Base-by-base conservation (phyloP, 2,329 filamentous ascomycete species). In the Aspergillus sp. region DNA sequence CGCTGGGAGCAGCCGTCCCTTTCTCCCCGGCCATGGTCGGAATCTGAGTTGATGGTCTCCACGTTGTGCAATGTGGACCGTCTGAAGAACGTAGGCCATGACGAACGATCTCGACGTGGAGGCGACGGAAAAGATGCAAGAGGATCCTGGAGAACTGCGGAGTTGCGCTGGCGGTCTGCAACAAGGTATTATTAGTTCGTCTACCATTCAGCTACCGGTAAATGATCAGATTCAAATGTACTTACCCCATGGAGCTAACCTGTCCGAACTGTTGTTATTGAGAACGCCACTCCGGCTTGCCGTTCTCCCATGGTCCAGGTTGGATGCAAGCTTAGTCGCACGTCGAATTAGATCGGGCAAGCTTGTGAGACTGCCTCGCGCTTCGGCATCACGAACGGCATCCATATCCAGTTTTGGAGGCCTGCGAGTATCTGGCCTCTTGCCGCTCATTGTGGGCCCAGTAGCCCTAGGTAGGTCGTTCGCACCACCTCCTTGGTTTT, bases 261-360 rank as follows among this genome's bases (percentile, higher is more conserved):
- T 62, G 39, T 19, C 19, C 19, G 57, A 46, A 45, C 66, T 62
- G 38, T 54, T 63, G 48, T 58, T 52, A 50, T 64, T 64, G n/a
- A 68, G 55, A 50, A 71, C 60, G 68, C 77, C 69, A 67, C 77
- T 57, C 47, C 77, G 71, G 59, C 80, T 83, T 8, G 80, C 80
- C 19, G 81, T 83, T 54, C 71, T 83, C 8, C 91, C 91, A 54
- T 83, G 83, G 58, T 97, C 91, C 48, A 98, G 82, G 67, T 94
- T 89, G 0, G 87, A 81, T 10, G 90, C 91, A 34, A 97, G 73
- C 54, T 81, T 82, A 0, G 91, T 97, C 7, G 93, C 93, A 56
- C 93, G 81, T 59, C 82, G 79, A 55, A 98, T 97, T 50, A 98
- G 72, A 63, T 97, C 93, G 0, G 90, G 86, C 49, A 98, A 72